phyloP scores from a whole-genome alignment of 257 asterid species.

The Paraleonurus japonicus region DNA sequence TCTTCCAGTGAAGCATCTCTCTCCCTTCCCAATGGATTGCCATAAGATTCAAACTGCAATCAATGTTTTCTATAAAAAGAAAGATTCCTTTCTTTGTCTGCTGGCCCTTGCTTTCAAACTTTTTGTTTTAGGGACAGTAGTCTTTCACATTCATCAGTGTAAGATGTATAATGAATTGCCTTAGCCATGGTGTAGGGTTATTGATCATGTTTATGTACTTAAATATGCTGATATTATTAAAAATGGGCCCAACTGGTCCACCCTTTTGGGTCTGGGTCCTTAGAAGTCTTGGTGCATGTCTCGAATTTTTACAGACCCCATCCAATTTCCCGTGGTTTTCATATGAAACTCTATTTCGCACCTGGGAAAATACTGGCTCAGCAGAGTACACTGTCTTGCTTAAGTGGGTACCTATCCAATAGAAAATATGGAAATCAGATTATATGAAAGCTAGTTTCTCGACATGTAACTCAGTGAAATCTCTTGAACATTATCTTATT shows the following conservation, averaged over 20 bases:
- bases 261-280: background rate
- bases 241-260: background rate
- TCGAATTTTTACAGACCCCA: background rate
- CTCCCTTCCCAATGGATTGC: background rate
- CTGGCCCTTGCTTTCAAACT: background rate
- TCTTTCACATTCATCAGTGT: background rate
- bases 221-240: background rate
- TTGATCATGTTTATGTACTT: background rate
- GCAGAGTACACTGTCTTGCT: background rate
- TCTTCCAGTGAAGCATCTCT: background rate
- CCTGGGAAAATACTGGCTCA: background rate
- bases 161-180: background rate
- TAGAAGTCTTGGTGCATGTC: background rate
- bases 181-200: background rate
- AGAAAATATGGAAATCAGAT: background rate
- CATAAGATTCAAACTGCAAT: background rate
- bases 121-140: background rate
- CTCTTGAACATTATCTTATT: too few relatives aligned
- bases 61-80: background rate
- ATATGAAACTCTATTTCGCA: background rate
- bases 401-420: background rate
- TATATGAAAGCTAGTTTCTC: too few relatives aligned
- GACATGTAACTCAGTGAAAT: too few relatives aligned
- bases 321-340: background rate
- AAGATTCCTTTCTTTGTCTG: background rate